Base-by-base conservation (phyloP, 2,329 filamentous ascomycete species). In the Helotiales sp. region DNA sequence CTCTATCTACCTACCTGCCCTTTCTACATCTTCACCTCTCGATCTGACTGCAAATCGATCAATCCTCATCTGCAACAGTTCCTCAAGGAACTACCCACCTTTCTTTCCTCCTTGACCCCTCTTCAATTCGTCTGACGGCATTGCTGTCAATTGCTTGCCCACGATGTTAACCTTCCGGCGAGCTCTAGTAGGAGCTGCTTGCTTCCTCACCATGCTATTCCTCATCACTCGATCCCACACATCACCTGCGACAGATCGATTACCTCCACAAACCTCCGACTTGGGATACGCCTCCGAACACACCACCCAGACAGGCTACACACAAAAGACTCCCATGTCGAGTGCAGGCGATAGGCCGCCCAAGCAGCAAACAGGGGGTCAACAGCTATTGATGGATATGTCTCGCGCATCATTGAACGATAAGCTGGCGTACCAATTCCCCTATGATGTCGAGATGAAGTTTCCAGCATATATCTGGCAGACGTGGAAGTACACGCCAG, bases 391-490 rank as follows among this genome's bases (percentile, higher is more conserved):
- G 22, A 65, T 67, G 61, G 91, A 95, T 78, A 85, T 92, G 77
- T 88, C 89, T 66, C 87, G 85, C 76, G 89, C 92, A 81, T 89
- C 91, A 17, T 85, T 94, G 62, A 84, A 83, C 84, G 91, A 86
- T 82, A 97, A 96, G 81, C 87, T 99, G 65, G 90, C 90, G 61
- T 97, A 97, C 82, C 92, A 96, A 74, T 98, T 96, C 80, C 93
- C 94, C 22, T 99, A 98, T 84, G 92, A 97, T 76, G 85, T 95
- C 70, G 89, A 93, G 76, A 80, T 85, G 73, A 97, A 95, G 79
- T 98, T 98, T 79, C 96, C 96, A 2, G 94, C 93, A 65, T 98
- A 97, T 83, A 96, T 99, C 77, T 99, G 96, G 96, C 96, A 99
- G 84, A 99, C 96, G 15, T 99, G 96, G 96, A 97, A 96, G 79